Base-by-base conservation (phyloP, 441 rosid genomes). In the Brassica balearica region DNA sequence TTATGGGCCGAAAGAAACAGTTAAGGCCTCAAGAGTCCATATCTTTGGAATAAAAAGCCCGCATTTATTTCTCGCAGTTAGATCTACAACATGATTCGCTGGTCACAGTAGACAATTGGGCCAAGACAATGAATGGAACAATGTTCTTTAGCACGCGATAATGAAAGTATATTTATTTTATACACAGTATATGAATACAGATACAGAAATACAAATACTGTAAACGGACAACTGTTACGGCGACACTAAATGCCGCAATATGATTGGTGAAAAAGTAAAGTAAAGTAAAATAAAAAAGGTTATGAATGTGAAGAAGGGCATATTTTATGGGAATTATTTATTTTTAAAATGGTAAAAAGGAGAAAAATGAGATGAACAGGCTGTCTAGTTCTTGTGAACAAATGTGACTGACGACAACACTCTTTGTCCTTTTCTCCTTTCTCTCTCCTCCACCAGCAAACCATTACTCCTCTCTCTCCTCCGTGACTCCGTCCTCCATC, bases 401-500 rank as follows among this genome's bases (percentile, higher is more conserved):
- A 78, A 78, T 78, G 77, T 53, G 76, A 80, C 80, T 76, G 80
- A 67, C 77, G 77, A 80, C 83, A 80, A 76, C 77, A 66, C 83
- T 76, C 74, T 76, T 68, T 76, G 77, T 71, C 77, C 73, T 80
- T 74, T 79, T 19, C 62, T 62, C 60, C n/a, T 60, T 25, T 36
- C 69, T 72, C 69, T 71, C 77, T 46, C 41, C 27, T 48, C 69
- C 79, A 70, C 76, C 80, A 79, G 8, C 65, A 65, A 73, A 75
- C 83, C 83, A 75, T 71, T 76, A 72, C 19, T 68, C 27, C 69
- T 80, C 80, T 76, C 77, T 48, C 56, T 48, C 56, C 15, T n/a
- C 53, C 53, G 6, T 46, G 53, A 46, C 41, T 79, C 82, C 66
- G 61, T 25, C 71, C 60, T 3, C 63, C 75, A 74, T 65, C 75